Percentiles rank a stretch among this genome's conserved stretches.
These are phyloP conservation scores for Lumnitzera racemosa DNA, from an alignment of 345 rosid species.

Conservation along the genomic window DNA sequence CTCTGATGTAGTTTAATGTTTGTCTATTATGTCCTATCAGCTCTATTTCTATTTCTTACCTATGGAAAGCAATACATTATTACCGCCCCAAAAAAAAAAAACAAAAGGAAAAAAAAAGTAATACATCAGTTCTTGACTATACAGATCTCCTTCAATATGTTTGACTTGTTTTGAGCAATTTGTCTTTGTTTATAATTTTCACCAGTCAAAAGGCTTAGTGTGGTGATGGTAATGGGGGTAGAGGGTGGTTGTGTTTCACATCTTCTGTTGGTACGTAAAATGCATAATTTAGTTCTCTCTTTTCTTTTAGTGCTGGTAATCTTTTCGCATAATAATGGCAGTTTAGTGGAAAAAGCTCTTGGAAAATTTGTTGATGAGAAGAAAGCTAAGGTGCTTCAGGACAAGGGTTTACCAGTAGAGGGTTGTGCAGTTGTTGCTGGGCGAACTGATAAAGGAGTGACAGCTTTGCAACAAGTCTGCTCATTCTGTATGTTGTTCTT, in stretches of 20 bases:
- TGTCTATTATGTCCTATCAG: not conserved
- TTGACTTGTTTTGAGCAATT: no score
- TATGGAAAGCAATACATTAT: no score
- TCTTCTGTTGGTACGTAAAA: not conserved
- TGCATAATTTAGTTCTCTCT: not conserved
- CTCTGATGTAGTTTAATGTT: not conserved
- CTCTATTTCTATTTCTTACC: not conserved
- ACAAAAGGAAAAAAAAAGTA: no score
- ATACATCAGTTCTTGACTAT: no score
- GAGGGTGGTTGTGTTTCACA: not conserved
- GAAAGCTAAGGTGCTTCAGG: conserved; percentile 73
- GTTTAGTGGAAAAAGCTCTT: conserved; percentile 71
- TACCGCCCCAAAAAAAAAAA: no score
- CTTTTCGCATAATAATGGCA: conserved; percentile 12
- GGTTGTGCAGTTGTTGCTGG: conserved; percentile 85
- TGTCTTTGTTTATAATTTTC: no score
- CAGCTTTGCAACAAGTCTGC: conserved; percentile 93
- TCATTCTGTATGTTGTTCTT: conserved; percentile 69
- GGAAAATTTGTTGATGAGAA: conserved; percentile 83
- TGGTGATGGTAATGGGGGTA: no score
- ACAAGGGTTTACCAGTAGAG: conserved; percentile 68
- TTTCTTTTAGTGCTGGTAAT: not conserved
- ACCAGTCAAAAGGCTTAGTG: no score
- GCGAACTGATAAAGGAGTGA: conserved; percentile 96
- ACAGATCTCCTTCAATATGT: no score